phyloP scores from a whole-genome alignment of 331 rosid genomes.

The Arachis monticola region DNA sequence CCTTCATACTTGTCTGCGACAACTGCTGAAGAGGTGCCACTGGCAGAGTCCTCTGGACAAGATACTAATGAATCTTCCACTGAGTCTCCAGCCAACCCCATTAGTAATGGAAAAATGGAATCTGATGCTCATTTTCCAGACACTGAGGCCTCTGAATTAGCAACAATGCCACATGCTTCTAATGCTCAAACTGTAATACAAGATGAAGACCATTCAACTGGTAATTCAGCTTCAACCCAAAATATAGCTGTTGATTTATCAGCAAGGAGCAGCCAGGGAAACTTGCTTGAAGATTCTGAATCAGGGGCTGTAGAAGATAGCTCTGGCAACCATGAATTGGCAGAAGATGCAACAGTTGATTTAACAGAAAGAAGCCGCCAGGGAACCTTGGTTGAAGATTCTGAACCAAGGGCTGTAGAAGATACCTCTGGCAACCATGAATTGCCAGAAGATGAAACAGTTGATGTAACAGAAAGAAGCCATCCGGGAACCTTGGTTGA shows the following conservation, averaged over 20 bases:
- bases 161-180: slow-evolving; percentile 44
- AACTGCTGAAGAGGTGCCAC: slow-evolving; percentile 14
- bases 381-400: slow-evolving; percentile 46
- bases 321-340: slow-evolving; percentile 39
- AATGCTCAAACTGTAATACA: slow-evolving; percentile 47
- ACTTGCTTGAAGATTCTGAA: slow-evolving; percentile 45
- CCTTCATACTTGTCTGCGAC: slow-evolving; percentile 50
- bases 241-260: slow-evolving; percentile 38
- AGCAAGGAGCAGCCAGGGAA: slow-evolving; percentile 43
- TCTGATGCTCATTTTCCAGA: slow-evolving; percentile 40
- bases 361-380: slow-evolving; percentile 41
- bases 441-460: slow-evolving; percentile 35
- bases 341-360: slow-evolving; percentile 15
- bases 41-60: slow-evolving; percentile 32
- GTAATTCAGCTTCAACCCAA: slow-evolving; percentile 49
- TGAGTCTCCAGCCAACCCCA: slow-evolving; percentile 41
- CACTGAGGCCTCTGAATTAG: slow-evolving; percentile 37
- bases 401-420: slow-evolving; percentile 41
- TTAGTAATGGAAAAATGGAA: slow-evolving; percentile 53
- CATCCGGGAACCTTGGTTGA: slow-evolving; percentile 39
- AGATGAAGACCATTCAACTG: slow-evolving; percentile 45
- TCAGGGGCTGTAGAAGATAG: slow-evolving; percentile 41
- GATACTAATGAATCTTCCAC: slow-evolving; percentile 38
- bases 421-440: slow-evolving; percentile 35
- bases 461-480: slow-evolving; percentile 38